Base-by-base conservation (phyloP, 1,139 yeast genomes). In the Candida sp. region DNA sequence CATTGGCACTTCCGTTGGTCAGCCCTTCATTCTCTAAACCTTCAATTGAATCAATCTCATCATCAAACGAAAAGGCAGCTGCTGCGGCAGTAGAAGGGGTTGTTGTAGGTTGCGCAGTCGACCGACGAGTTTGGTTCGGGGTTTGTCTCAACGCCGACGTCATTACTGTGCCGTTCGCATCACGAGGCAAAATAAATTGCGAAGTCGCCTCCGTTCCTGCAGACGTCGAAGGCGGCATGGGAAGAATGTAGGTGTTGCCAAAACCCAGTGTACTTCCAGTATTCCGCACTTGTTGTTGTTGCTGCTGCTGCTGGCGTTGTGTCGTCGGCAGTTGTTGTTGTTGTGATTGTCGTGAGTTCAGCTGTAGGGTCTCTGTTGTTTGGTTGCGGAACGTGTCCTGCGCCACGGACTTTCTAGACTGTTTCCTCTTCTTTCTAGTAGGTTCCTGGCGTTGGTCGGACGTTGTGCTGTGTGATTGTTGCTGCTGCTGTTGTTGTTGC, bases 221-320 rank as follows among this genome's bases (percentile, higher is more conserved):
- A 23, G 50, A 44, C 44, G 61, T 48, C 12, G 56, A 46, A 23
- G 52, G 60, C 9, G 65, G 64, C 46, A 60, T 54, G 8, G 66
- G 66, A 44, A 58, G 58, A 22, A 58, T 60, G 39, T 60, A 60
- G 2, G 59, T 52, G 33, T 57, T 52, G 27, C 34, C 34, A 17
- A 28, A 40, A 3, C 7, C 9, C 43, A 17, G 33, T 26, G 49
- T 17, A 41, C 37, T 46, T 33, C 32, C 42, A 11, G 11, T 35
- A 25, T 33, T 40, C 6, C 42, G 54, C 6, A 33, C 44, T 11
- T 48, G 53, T 8, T 44, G 42, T 30, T 49, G 54, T 23, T 54
- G 55, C 32, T 44, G 48, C 8, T 37, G 46, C 25, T 35, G 46
- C 22, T 49, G 53, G 31, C 44, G 33, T 12, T 48, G 51, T 38